Conservation (phyloP, 257 asterid genomes). For the Ocimum tenuiflorum region DNA sequence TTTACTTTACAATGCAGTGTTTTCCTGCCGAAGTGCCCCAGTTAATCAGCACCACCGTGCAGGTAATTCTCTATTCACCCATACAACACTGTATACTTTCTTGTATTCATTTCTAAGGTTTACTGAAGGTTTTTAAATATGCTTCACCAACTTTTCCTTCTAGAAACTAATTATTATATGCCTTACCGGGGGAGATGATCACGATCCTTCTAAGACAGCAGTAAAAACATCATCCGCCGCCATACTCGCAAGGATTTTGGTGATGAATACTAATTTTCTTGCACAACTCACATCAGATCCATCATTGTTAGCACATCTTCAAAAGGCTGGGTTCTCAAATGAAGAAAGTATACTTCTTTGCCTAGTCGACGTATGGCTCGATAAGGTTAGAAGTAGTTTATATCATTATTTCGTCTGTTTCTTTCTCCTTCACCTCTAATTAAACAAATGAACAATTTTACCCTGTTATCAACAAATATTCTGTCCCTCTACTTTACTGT, state of each 20-base stretch:
- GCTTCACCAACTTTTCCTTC: slow-evolving; percentile 17
- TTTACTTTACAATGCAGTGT: slow-evolving; percentile 56
- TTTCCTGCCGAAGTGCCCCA: slow-evolving; percentile 83
- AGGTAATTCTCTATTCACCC: slow-evolving; percentile 38
- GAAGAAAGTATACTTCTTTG: slow-evolving; percentile 86
- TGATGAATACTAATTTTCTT: slow-evolving; percentile 78
- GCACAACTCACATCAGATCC: slow-evolving; percentile 87
- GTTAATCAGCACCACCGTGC: slow-evolving; percentile 65
- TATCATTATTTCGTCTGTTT: slow-evolving; percentile 6
- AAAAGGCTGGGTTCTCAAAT: slow-evolving; percentile 62
- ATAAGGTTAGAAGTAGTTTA: slow-evolving; percentile 51
- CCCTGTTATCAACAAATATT: background rate
- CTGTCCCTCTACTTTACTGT: background rate
- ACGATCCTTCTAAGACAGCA: slow-evolving; percentile 72
- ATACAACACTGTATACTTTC: background rate
- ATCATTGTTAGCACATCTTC: slow-evolving; percentile 53
- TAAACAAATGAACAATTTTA: background rate
- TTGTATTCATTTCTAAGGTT: background rate
- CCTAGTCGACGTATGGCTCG: slow-evolving; percentile 93
- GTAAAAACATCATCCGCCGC: slow-evolving; percentile 80
- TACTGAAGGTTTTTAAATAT: background rate
- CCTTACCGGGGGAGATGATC: slow-evolving; percentile 87
- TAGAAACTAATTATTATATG: slow-evolving; percentile 76
- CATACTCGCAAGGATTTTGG: slow-evolving; percentile 83
- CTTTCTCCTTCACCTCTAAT: background rate